These are phyloP conservation scores for Arabidopsis suecica DNA, from an alignment of 345 rosid genomes.

Conservation along the genomic window DNA sequence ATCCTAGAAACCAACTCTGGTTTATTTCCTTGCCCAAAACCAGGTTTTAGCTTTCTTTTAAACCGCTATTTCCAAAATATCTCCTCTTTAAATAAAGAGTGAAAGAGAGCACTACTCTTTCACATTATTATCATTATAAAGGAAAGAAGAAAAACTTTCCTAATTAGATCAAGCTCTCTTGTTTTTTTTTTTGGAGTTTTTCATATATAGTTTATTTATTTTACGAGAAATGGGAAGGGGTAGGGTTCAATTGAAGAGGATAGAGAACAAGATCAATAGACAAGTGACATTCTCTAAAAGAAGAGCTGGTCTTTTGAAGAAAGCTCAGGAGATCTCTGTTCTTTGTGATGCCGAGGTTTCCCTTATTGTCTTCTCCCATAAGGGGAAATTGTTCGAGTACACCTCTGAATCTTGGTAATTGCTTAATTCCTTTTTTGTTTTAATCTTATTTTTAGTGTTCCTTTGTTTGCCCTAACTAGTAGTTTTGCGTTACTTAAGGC, in stretches of 20 bases:
- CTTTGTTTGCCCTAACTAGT: conserved; percentile 25
- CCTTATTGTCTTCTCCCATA: conserved; percentile 68
- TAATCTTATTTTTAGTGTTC: not conserved
- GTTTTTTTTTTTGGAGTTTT: conserved; percentile 42
- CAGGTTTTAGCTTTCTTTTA: conserved; percentile 24
- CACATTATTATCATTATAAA: conserved; percentile 9
- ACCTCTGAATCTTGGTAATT: conserved; percentile 59
- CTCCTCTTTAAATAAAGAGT: conserved; percentile 29
- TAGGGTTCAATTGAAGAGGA: conserved; percentile 79
- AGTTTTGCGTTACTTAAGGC: not conserved
- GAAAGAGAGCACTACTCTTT: conserved; percentile 7
- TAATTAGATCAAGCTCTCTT: conserved; percentile 32
- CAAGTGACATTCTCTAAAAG: conserved; percentile 77
- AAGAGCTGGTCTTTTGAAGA: conserved; percentile 68
- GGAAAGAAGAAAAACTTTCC: conserved; percentile 34
- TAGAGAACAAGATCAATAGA: conserved; percentile 73
- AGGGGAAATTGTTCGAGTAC: conserved; percentile 71
- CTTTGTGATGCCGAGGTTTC: conserved; percentile 75
- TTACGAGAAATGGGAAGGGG: conserved; percentile 65
- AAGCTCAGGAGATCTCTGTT: conserved; percentile 77
- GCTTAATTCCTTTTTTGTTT: not conserved
- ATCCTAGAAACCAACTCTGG: conserved; percentile 24
- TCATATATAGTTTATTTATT: conserved; percentile 10
- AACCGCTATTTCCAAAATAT: conserved; percentile 25
- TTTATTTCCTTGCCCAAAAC: not conserved